Conservation (phyloP, 176 grass and related monocot species). For the Puccinellia tenuiflora region DNA sequence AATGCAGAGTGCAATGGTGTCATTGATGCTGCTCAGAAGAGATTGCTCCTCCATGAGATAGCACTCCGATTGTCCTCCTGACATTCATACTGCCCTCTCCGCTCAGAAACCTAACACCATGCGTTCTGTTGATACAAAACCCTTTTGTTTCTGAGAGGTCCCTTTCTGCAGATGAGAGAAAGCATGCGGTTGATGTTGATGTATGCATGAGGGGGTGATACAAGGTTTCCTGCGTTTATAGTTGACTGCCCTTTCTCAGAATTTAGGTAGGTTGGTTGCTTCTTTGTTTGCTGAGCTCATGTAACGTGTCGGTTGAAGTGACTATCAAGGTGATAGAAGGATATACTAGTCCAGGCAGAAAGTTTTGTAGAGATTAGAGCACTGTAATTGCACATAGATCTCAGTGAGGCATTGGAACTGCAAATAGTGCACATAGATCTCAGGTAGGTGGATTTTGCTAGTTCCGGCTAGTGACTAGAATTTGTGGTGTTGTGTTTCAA, state of each 20-base stretch:
- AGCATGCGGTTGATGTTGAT: conserved; percentile 13
- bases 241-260: conserved; percentile 8
- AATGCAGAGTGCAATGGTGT: conserved; percentile 84
- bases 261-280: conserved; percentile 3
- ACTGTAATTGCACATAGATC: conserved; percentile 17
- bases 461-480: neutral
- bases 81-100: neutral
- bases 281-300: conserved; percentile 32
- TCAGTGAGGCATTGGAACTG: conserved; percentile 22
- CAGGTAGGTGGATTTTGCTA: conserved; percentile 6
- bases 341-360: neutral
- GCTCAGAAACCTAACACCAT: conserved; percentile 13
- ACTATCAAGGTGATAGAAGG: conserved; percentile 9
- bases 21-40: conserved; percentile 79
- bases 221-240: neutral
- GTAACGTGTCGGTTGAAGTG: conserved; percentile 10
- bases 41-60: conserved; percentile 77
- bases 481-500: neutral
- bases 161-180: neutral
- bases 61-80: conserved; percentile 72
- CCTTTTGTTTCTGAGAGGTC: conserved; percentile 19
- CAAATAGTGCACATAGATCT: neutral
- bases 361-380: conserved; percentile 39
- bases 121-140: neutral
- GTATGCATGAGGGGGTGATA: neutral